Base-by-base conservation (phyloP, 331 rosid species). In the Acacia pycnantha region DNA sequence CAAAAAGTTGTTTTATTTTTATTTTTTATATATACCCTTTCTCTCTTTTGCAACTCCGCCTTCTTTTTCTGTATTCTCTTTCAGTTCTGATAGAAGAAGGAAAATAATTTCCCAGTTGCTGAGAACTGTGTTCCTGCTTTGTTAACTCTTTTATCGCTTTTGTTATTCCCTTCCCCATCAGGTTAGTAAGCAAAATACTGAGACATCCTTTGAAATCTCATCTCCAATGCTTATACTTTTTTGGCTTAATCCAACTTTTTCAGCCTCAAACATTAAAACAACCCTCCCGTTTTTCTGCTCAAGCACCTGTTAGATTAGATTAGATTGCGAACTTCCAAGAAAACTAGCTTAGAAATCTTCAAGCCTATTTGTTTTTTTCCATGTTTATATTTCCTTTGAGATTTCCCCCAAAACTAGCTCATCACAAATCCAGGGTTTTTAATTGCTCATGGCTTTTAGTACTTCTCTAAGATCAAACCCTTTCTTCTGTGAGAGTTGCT, bases 151-250 rank as follows among this genome's bases (percentile, higher is more conserved):
- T 79, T 75, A 84, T 64, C 77, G 84, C 24, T 54, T 85, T 83
- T 79, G 73, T 83, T 7, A 89, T 73, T 81, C 10, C 78, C 87
- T 86, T 79, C 85, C 73, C 74, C 88, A 8, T 43, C 46, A 86
- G 90, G 91, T 85, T 85, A 86, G 91, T 86, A 77, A 85, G 83
- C 80, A 88, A 94, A 90, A 87, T 74, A 77, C 78, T 82, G 59
- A 83, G 81, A 88, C 91, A 86, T 84, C 67, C 50, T 79, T 77
- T 81, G 43, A 79, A 77, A 75, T 48, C 79, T 81, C 83, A 76
- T 70, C 80, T 79, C 81, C 88, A 84, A 50, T 87, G 88, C 84
- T 78, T 88, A 88, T 81, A 59, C 89, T 90, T 74, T 83, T 93
- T 82, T 85, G 85, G 82, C 26, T 84, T 71, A 47, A 78, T 87